Evolutionary conservation across 805 yeast genomes (phyloP).

Genomic region (Myxozyma neotropica): DNA sequence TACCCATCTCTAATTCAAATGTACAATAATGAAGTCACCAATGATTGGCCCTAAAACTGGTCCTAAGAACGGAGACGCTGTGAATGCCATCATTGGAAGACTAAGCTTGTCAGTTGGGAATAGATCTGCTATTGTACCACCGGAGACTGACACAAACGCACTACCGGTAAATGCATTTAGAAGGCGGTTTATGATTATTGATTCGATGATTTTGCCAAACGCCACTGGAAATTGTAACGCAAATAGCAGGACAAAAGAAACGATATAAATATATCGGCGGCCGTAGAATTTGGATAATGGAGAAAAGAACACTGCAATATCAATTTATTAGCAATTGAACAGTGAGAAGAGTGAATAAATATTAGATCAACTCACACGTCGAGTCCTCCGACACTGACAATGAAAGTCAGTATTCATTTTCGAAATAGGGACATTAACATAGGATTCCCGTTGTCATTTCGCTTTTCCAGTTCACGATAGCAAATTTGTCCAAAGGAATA

Average conservation of each 20-base stretch:
- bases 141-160: constrained; percentile 80
- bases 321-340: neutral
- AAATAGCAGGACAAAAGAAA: constrained; percentile 32
- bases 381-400: neutral
- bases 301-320: neutral
- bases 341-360: neutral
- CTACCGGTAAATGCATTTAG: constrained; percentile 75
- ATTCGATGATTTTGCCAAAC: constrained; percentile 40
- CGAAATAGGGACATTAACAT: neutral
- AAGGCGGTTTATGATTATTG: constrained; percentile 66
- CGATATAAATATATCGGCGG: neutral
- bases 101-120: constrained; percentile 55
- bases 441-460: neutral
- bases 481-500: too few species aligned
- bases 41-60: constrained; percentile 69
- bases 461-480: neutral
- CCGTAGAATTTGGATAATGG: neutral
- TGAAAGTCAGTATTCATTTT: neutral
- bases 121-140: constrained; percentile 78
- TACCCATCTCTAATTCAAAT: constrained; percentile 61
- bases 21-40: constrained; percentile 49
- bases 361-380: neutral
- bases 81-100: constrained; percentile 31
- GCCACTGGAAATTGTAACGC: constrained; percentile 59
- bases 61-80: constrained; percentile 49